Evolutionary conservation across 768 basidiomycete species (phyloP), one percentile per base, ranked within the genome.

Genomic region (Tulasnella sp.): DNA sequence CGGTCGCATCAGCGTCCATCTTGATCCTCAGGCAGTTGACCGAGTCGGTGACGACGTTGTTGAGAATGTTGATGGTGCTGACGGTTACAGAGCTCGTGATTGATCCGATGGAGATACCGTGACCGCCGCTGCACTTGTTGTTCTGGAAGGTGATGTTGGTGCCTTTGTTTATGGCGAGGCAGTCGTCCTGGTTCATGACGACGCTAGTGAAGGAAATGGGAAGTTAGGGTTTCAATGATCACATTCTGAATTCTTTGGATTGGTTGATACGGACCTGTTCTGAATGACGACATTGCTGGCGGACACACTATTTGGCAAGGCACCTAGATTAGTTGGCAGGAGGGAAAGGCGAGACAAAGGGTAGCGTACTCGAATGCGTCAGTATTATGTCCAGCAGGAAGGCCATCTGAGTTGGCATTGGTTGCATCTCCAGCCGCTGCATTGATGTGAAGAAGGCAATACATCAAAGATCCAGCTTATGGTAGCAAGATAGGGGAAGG

Each of bases 51-150:
- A 85, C 72, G 1, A 69, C 77, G 70, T 85, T 85, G 26, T 73
- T 73, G 3, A 66, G 68, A 62, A 86, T 77, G 8, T 71, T 61
- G 29, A 85, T 70, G 42, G 70, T 72, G 2, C 75, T 74, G 34
- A 84, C 80, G 2, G 73, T 71, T 1, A 68, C 72, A 53, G 73
- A 65, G 4, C 79, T 78, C 41, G 66, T 53, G 61, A 83, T 78
- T 8, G 83, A 83, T 21, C 81, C 84, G 26, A 85, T 74, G 3
- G 81, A 83, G 62, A 84, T 79, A 27, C 85, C 84, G 51, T 87
- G 84, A 2, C 85, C 83, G 26, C 75, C 74, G 2, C 71, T 69
- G 69, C 84, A 85, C 23, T 67, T 67, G 67, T 84, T 83, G 24
- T 77, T 67, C 56, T 71, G 70, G 71, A 85, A 70, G 23, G 54